phyloP scores from a whole-genome alignment of 2,329 filamentous ascomycete species.

The Rhynchosporium agropyri region DNA sequence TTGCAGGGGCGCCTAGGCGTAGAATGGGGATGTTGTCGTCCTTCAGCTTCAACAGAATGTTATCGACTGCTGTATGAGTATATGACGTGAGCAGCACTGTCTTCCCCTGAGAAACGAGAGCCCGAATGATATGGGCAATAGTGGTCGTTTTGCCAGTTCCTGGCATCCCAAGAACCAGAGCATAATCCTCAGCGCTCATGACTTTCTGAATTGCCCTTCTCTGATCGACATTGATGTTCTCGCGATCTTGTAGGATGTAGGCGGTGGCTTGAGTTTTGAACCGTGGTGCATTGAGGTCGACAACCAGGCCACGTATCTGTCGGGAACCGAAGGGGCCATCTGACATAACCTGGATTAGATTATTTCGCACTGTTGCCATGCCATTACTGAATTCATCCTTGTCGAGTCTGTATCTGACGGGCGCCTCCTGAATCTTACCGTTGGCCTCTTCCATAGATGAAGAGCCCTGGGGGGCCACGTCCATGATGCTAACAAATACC shows the following conservation, averaged over 20 bases:
- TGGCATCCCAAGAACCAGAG: constrained; percentile 96
- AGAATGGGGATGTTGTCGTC: constrained; percentile 77
- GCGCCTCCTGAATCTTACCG: constrained; percentile 54
- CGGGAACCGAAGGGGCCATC: constrained; percentile 70
- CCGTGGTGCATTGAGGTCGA: constrained; percentile 72
- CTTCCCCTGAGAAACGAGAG: constrained; percentile 85
- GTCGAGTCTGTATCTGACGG: constrained; percentile 80
- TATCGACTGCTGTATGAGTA: constrained; percentile 97
- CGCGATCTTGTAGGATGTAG: constrained; percentile 63
- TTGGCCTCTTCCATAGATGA: constrained; percentile 54
- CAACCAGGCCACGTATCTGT: constrained; percentile 76
- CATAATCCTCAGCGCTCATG: constrained; percentile 93
- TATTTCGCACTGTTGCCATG: constrained; percentile 93
- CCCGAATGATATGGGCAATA: constrained; percentile 94
- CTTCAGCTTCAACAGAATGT: constrained; percentile 90
- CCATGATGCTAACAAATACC: constrained; percentile 89
- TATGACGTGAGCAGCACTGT: constrained; percentile 93
- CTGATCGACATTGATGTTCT: constrained; percentile 84
- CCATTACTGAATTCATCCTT: constrained; percentile 99
- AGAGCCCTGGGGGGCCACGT: constrained; percentile 63
- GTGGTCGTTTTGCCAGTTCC: constrained; percentile 98
- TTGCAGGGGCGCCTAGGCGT: constrained; percentile 81
- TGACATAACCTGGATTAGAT: constrained; percentile 89
- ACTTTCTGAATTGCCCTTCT: constrained; percentile 87
- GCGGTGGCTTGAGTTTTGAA: constrained; percentile 71